Base-by-base conservation (phyloP, 805 yeast species). In the Yarrowia sp. region DNA sequence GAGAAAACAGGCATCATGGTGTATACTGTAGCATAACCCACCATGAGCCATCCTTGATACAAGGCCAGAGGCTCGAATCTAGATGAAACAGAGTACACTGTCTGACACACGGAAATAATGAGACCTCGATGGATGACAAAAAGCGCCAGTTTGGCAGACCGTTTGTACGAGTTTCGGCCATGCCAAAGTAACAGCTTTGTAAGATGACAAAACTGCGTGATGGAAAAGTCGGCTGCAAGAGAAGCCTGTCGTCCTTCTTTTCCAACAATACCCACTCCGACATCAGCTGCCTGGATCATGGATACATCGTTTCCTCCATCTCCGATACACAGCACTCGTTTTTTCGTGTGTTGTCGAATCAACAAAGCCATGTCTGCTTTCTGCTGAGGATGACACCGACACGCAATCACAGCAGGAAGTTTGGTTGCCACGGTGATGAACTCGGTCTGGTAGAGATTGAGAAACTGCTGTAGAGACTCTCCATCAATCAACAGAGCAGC, bases 301-400 rank as follows among this genome's bases (percentile, higher is more conserved):
- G 96, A 89, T 38, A 95, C 99, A 76, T 95, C 99, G 72, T 95
- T 95, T 71, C 99, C 99, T 71, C 99, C 99, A 76, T 95, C 99
- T 65, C 99, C 99, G 69, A 95, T 96, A 73, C 98, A 95, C 69
- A 98, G 93, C 1, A 93, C 98, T 61, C 99, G 80, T 72, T 90
- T 90, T 5, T 90, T 90, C 0, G 98, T 95, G 35, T 84, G 77
- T 66, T 83, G 84, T 71, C 92, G 83, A 68, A 95, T 95, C 68
- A 88, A 78, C 31, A 84, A 71, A 0, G 98, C 98, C 64, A 96
- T 89, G 73, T 95, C 98, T 0, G 98, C 98, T 74, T 95, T 95
- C 72, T 95, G 99, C 75, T 96, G 98, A 0, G 99, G 99, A 0
- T 98, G 87, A 77, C 99, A 95, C 69, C 99, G 88, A 74, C 99